A percentile compares a stretch with the other conserved stretches of the same genome.
Evolutionary conservation across 768 basidiomycete genomes (phyloP).

Genomic region (Clitopilus passeckerianus): DNA sequence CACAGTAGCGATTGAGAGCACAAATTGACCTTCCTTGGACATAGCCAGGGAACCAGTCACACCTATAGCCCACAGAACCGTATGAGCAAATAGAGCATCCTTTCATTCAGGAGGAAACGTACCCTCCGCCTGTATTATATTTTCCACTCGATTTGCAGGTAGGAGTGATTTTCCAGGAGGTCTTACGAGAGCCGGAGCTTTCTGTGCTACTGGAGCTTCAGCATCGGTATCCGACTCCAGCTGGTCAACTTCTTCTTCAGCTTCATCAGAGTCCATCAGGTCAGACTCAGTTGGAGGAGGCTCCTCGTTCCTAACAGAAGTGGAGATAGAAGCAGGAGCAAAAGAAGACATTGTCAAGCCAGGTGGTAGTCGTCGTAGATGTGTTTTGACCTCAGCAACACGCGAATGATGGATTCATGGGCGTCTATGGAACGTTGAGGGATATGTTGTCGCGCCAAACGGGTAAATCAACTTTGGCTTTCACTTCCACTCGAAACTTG

Average conservation of each 20-base stretch:
- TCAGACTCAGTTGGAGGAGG: constrained; percentile 7
- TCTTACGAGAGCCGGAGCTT: constrained; percentile 31
- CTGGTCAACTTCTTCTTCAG: constrained; percentile 62
- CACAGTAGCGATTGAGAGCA: constrained; percentile 76
- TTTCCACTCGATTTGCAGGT: constrained; percentile 64
- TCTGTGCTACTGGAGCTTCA: constrained; percentile 27
- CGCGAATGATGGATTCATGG: neutral
- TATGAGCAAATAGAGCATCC: constrained; percentile 3
- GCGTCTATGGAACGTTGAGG: neutral
- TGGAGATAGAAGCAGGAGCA: constrained; percentile 4
- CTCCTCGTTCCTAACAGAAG: neutral
- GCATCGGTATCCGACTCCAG: constrained; percentile 53
- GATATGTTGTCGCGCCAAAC: too few relatives aligned
- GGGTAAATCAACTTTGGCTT: too few relatives aligned
- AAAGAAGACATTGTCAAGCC: neutral
- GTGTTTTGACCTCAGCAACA: constrained; percentile 3
- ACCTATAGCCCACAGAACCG: constrained; percentile 28
- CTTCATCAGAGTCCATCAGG: constrained; percentile 34
- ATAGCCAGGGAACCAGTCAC: constrained; percentile 58
- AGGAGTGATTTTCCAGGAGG: constrained; percentile 63
- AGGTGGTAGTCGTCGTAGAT: neutral
- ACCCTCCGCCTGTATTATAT: constrained; percentile 79
- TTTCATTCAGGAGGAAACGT: constrained; percentile 14
- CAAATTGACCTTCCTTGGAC: constrained; percentile 72
- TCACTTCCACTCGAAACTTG: too few relatives aligned